Percentiles rank a stretch among this genome's conserved stretches.
Conservation (phyloP, 1,139 yeast genomes). For the Candida dubliniensis region DNA sequence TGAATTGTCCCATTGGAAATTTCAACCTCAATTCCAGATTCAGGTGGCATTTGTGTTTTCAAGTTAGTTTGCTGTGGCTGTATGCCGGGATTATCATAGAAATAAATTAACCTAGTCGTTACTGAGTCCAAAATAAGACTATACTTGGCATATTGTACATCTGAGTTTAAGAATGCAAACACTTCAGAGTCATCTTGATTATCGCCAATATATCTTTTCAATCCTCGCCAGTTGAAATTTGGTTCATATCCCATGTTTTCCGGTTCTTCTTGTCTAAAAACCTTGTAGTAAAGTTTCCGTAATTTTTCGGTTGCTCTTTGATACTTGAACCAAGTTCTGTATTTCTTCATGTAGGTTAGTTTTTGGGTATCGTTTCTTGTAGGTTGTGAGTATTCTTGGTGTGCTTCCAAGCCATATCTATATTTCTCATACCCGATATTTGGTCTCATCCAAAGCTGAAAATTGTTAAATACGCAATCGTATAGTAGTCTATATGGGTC, state of each 20-base stretch:
- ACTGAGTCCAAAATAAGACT: conserved; percentile 73
- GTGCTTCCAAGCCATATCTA: conserved; percentile 8
- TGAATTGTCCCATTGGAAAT: conserved; percentile 66
- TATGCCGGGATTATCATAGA: conserved; percentile 69
- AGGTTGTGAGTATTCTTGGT: conserved; percentile 4
- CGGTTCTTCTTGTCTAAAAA: neutral
- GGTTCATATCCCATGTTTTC: conserved; percentile 4
- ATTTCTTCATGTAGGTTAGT: conserved; percentile 19
- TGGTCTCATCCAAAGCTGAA: conserved; percentile 63
- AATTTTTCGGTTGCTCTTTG: conserved; percentile 21
- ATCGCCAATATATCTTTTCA: conserved; percentile 44
- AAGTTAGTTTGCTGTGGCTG: conserved; percentile 39
- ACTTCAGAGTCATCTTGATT: conserved; percentile 32
- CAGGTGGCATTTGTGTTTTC: conserved; percentile 41
- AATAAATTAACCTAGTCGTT: conserved; percentile 53
- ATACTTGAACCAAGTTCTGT: conserved; percentile 23
- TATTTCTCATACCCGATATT: conserved; percentile 56
- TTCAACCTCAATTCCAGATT: conserved; percentile 61
- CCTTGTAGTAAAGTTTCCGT: conserved; percentile 5
- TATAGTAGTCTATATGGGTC: conserved; percentile 56
- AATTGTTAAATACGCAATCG: conserved; percentile 46
- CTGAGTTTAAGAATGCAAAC: conserved; percentile 28
- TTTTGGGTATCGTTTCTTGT: conserved; percentile 2
- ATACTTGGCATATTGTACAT: conserved; percentile 79
- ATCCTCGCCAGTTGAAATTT: conserved; percentile 37